Evolutionary conservation across 805 yeast genomes (phyloP).

Genomic region (Candida peoriensis): DNA sequence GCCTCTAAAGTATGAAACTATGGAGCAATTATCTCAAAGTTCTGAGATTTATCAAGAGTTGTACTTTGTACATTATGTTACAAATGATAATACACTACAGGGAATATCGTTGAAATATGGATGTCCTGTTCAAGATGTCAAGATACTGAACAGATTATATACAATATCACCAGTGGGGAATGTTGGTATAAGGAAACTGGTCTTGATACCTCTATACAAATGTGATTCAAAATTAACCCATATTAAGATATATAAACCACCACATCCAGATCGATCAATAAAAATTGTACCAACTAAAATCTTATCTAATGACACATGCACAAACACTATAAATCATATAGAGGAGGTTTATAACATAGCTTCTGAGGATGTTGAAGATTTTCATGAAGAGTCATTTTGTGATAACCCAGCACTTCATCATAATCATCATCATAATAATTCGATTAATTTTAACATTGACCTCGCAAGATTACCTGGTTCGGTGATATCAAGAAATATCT

Average conservation of each 20-base stretch:
- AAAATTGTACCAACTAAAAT: too few relatives aligned
- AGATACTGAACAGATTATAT: conserved; percentile 2
- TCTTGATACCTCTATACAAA: conserved; percentile 1
- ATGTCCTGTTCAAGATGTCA: conserved; percentile 1
- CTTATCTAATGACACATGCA: too few relatives aligned
- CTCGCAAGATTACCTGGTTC: background rate
- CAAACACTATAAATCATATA: too few relatives aligned
- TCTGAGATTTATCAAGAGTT: background rate
- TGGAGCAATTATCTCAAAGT: background rate
- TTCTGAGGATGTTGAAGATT: background rate
- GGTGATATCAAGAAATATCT: background rate
- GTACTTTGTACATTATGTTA: conserved; percentile 6
- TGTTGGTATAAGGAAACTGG: conserved; percentile 2
- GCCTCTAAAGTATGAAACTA: too few relatives aligned
- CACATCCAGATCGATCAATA: background rate
- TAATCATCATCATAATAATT: too few relatives aligned
- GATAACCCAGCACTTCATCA: too few relatives aligned
- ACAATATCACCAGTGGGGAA: background rate
- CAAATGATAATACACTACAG: conserved; percentile 2
- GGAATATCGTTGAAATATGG: conserved; percentile 4
- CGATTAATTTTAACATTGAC: too few relatives aligned
- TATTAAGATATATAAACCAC: background rate
- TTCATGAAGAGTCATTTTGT: background rate
- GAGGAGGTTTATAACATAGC: background rate
- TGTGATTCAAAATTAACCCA: background rate